A percentile compares a stretch with the other conserved stretches of the same genome.
Conservation (phyloP, 106 monocot species). For the Gastrodia elata region DNA sequence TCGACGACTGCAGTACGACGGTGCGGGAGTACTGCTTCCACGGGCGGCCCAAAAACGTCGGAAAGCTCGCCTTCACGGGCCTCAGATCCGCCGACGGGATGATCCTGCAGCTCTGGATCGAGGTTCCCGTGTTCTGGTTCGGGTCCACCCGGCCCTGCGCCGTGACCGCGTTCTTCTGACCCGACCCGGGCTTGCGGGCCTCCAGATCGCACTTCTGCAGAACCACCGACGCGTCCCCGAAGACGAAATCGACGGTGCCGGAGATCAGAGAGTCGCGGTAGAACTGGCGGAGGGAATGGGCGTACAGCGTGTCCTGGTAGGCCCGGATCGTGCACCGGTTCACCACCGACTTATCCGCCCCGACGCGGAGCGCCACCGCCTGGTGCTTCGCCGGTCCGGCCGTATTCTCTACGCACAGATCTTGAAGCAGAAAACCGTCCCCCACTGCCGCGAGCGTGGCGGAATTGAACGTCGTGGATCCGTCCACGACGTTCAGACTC, state of each 20-base stretch:
- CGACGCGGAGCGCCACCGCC: conserved; percentile 47
- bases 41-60: conserved; percentile 31
- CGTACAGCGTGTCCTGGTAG: conserved; percentile 41
- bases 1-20: conserved; percentile 29
- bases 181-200: conserved; percentile 19
- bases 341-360: conserved; percentile 22
- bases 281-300: conserved; percentile 31
- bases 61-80: conserved; percentile 8
- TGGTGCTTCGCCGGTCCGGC: conserved; percentile 61
- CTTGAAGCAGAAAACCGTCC: conserved; percentile 28
- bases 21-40: conserved; percentile 47
- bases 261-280: conserved; percentile 27
- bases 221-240: conserved; percentile 35
- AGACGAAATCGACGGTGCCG: conserved; percentile 40
- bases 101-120: conserved; percentile 23
- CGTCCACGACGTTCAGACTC: conserved; percentile 22
- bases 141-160: conserved; percentile 33
- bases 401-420: conserved; percentile 51
- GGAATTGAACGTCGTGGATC: conserved; percentile 21
- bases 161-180: conserved; percentile 25
- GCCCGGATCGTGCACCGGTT: conserved; percentile 24
- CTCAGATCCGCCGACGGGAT: conserved; percentile 15
- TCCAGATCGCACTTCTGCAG: conserved; percentile 28
- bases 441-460: conserved; percentile 34
- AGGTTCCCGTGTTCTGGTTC: conserved; percentile 38